Evolutionary conservation across 352 stramenopile species (phyloP).

Genomic region (Phytophthora tubulina): DNA sequence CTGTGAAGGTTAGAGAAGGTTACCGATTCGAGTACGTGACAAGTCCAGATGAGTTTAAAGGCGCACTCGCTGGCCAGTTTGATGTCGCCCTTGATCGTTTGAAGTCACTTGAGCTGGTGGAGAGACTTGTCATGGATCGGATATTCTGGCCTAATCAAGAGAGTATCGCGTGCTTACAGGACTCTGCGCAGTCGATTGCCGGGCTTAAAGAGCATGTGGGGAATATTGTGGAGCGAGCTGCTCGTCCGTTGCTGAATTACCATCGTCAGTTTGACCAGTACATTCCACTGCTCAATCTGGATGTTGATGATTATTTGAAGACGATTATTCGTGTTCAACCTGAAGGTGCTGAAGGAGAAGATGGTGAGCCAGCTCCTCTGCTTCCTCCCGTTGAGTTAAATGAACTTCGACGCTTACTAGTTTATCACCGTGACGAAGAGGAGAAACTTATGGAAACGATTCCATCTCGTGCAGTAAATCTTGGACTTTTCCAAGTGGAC

Average conservation of each 20-base stretch:
- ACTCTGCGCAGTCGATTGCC: slow-evolving; percentile 67
- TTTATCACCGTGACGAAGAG: slow-evolving; percentile 75
- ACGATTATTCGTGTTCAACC: slow-evolving; percentile 65
- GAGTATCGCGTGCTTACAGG: slow-evolving; percentile 87
- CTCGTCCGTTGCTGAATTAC: slow-evolving; percentile 79
- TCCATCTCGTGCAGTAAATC: slow-evolving; percentile 69
- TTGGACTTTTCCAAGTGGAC: slow-evolving; percentile 85
- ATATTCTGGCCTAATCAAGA: slow-evolving; percentile 96
- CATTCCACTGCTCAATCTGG: slow-evolving; percentile 91
- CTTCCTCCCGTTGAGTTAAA: slow-evolving; percentile 77
- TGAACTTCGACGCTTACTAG: slow-evolving; percentile 72
- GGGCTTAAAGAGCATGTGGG: slow-evolving; percentile 63
- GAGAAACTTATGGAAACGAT: slow-evolving; percentile 74
- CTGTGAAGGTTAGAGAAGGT: slow-evolving; percentile 52
- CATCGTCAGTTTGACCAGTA: slow-evolving; percentile 86
- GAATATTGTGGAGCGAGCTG: slow-evolving; percentile 52
- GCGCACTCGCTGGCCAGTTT: slow-evolving; percentile 79
- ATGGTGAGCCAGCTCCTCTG: slow-evolving; percentile 56
- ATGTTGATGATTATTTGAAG: slow-evolving; percentile 87
- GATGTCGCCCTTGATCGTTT: slow-evolving; percentile 83
- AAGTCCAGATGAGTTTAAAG: slow-evolving; percentile 68
- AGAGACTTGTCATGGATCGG: slow-evolving; percentile 94
- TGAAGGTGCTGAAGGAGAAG: slow-evolving; percentile 42
- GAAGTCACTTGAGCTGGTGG: slow-evolving; percentile 90
- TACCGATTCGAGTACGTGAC: slow-evolving; percentile 87